Percentiles rank a stretch among this genome's conserved stretches.
phyloP scores from a whole-genome alignment of 257 asterid species.

The Ajuga chamaepitys region DNA sequence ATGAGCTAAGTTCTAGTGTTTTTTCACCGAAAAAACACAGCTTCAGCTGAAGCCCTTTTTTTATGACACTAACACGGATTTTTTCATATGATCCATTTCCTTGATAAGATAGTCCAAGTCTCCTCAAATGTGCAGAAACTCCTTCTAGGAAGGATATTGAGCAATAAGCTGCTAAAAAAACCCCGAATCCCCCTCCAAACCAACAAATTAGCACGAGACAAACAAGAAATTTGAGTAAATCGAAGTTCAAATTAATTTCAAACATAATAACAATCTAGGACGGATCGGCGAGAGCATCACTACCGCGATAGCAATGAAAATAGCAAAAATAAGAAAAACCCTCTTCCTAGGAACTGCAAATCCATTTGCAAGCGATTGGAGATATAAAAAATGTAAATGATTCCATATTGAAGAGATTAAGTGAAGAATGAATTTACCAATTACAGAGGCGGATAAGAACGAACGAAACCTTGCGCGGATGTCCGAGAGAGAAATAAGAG shows the following conservation, averaged over 20 bases:
- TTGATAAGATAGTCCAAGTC: slow-evolving; percentile 65
- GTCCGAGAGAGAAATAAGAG: slow-evolving; percentile 1
- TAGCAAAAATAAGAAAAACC: slow-evolving; percentile 10
- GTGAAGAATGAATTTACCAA: slow-evolving; percentile 33
- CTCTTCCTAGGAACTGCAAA: slow-evolving; percentile 6
- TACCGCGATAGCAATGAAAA: slow-evolving; percentile 5
- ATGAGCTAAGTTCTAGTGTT: slow-evolving; percentile 26
- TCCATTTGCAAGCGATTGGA: slow-evolving; percentile 22
- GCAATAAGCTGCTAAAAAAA: slow-evolving; percentile 58
- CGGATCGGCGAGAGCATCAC: slow-evolving; percentile 22
- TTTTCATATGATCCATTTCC: slow-evolving; percentile 86
- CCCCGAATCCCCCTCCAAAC: slow-evolving; percentile 48
- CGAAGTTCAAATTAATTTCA: slow-evolving; percentile 9
- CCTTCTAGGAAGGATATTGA: slow-evolving; percentile 97
- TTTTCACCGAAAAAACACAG: slow-evolving; percentile 40
- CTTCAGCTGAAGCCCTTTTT: slow-evolving; percentile 83
- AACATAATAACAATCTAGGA: slow-evolving; percentile 12
- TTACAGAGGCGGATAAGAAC: slow-evolving; percentile 35
- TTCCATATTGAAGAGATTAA: slow-evolving; percentile 17
- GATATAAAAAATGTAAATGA: slow-evolving; percentile 22
- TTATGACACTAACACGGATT: slow-evolving; percentile 70
- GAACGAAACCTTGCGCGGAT: slow-evolving; percentile 26
- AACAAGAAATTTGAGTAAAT: slow-evolving; percentile 1
- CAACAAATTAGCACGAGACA: slow-evolving; percentile 26
- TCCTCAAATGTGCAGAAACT: slow-evolving; percentile 80